These are phyloP conservation scores for Sporothrix pseudoabietina DNA, from an alignment of 2,329 filamentous ascomycete species.

Conservation along the genomic window DNA sequence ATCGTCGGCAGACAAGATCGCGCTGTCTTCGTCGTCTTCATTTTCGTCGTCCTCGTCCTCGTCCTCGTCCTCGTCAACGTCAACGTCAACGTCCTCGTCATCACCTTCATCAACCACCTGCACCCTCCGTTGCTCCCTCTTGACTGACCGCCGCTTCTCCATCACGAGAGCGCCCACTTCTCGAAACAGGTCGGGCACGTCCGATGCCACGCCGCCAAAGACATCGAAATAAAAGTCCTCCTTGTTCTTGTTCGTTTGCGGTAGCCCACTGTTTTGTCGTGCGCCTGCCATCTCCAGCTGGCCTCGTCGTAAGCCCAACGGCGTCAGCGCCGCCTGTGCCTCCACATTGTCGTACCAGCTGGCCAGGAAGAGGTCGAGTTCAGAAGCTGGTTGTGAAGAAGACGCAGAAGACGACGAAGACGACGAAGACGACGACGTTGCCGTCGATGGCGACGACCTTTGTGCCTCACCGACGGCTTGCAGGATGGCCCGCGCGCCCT, in stretches of 20 bases:
- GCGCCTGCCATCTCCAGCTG: conserved; percentile 24
- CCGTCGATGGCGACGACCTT: not conserved
- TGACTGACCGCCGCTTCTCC: conserved; percentile 22
- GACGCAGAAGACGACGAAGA: not conserved
- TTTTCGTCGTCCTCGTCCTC: not conserved
- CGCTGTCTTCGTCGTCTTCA: not conserved
- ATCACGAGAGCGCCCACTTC: conserved; percentile 30
- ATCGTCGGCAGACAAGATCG: conserved; percentile 26
- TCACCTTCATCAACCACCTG: not conserved
- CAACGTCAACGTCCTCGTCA: not conserved
- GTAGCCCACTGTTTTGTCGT: not conserved
- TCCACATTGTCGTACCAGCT: conserved; percentile 33
- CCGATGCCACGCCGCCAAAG: conserved; percentile 32
- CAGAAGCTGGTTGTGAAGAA: not conserved
- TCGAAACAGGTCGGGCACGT: conserved; percentile 30
- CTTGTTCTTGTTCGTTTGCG: not conserved
- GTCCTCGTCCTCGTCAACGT: not conserved
- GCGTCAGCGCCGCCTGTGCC: conserved; percentile 26
- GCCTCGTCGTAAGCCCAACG: conserved; percentile 25
- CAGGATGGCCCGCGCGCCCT: conserved; percentile 28
- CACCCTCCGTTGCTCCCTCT: not conserved
- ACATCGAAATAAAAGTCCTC: conserved; percentile 31
- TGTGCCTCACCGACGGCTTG: conserved; percentile 7
- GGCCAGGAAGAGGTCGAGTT: conserved; percentile 23
- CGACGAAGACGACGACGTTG: not conserved